These are phyloP conservation scores for Colletotrichum cereale DNA, from an alignment of 2,329 filamentous ascomycete genomes.

Conservation along the genomic window DNA sequence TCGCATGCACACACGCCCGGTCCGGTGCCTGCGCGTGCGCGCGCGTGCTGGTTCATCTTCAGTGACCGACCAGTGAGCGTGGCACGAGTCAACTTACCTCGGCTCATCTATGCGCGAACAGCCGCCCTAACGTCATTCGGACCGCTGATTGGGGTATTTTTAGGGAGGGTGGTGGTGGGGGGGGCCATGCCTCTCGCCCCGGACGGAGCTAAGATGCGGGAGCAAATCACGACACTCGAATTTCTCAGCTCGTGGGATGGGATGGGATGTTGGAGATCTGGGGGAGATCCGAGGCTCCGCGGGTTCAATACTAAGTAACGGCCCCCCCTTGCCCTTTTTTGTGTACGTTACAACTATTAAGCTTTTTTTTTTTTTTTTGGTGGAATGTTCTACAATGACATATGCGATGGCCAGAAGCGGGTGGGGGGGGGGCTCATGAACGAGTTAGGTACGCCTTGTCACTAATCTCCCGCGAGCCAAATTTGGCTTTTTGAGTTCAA, in stretches of 20 bases:
- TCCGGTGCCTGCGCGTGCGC: slow-evolving; percentile 3
- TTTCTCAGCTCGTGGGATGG: slow-evolving; percentile 35
- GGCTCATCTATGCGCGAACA: slow-evolving; percentile 41
- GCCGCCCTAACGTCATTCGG: slow-evolving; percentile 15
- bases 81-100: slow-evolving; percentile 40
- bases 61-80: slow-evolving; percentile 5
- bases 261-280: neutral
- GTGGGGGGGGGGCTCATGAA: neutral
- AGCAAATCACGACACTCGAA: slow-evolving; percentile 37
- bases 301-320: neutral
- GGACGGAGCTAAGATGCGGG: slow-evolving; percentile 20
- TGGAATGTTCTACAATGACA: neutral
- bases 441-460: neutral
- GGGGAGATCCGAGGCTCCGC: slow-evolving; percentile 33
- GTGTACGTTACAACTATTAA: no score
- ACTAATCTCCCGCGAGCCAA: neutral
- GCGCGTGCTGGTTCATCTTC: slow-evolving; percentile 8
- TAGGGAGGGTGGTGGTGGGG: neutral
- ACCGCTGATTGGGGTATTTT: slow-evolving; percentile 29
- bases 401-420: neutral
- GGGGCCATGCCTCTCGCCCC: slow-evolving; percentile 1
- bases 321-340: no score
- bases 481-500: neutral
- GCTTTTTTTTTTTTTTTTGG: neutral
- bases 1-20: neutral